Evolutionary conservation across 176 grass and related monocot genomes (phyloP).

Genomic region (Secale cereale): DNA sequence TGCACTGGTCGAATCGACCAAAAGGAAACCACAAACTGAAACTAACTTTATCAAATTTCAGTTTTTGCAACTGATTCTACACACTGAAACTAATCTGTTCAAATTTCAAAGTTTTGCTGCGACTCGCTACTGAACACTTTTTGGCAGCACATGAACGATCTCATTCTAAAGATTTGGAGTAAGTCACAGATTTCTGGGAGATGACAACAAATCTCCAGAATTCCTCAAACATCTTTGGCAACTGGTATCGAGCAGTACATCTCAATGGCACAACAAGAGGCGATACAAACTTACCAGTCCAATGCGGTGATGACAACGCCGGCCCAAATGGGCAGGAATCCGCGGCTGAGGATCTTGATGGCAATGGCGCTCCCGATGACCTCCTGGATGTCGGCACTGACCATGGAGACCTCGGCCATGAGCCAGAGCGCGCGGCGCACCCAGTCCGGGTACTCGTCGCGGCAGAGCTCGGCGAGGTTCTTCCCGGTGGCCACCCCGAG

Average conservation of each 20-base stretch:
- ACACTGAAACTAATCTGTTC: not conserved
- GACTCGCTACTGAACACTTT: not conserved
- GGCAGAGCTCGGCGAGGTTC: constrained; percentile 84
- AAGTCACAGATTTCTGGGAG: not conserved
- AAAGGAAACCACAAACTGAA: not conserved
- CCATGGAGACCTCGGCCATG: constrained; percentile 88
- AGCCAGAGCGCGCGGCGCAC: constrained; percentile 61
- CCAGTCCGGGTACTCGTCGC: constrained; percentile 82
- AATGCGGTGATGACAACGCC: constrained; percentile 77
- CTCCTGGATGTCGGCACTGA: constrained; percentile 91
- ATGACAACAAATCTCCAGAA: not conserved
- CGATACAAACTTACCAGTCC: constrained; percentile 51
- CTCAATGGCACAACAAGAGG: not conserved
- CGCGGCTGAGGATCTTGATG: constrained; percentile 81
- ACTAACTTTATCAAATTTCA: not conserved
- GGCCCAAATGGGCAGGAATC: constrained; percentile 69
- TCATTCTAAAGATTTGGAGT: not conserved
- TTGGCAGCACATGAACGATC: not conserved
- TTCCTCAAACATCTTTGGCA: not conserved
- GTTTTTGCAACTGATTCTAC: not conserved
- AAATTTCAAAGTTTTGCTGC: not conserved
- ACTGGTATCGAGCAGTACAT: not conserved
- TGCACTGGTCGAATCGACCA: not conserved
- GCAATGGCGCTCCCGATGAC: constrained; percentile 90
- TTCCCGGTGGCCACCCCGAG: constrained; percentile 73